phyloP scores from a whole-genome alignment of 129 eudicot species.

The Mikania micrantha region DNA sequence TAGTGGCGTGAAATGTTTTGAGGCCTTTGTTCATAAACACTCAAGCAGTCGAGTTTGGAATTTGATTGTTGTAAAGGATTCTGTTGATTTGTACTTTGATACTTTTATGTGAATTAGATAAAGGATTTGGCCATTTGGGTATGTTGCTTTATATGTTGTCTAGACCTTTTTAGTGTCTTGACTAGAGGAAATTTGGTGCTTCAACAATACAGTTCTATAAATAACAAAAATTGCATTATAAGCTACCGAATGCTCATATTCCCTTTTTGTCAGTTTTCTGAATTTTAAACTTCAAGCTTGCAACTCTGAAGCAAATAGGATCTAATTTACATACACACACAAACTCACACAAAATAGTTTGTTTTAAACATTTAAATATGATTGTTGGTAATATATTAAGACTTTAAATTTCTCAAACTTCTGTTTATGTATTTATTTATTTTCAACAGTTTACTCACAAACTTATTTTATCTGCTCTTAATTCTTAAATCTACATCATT shows the following conservation, averaged over 20 bases:
- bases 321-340: too few relatives aligned
- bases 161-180: not conserved
- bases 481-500: too few relatives aligned
- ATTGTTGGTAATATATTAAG: not conserved
- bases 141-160: constrained; percentile 24
- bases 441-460: too few relatives aligned
- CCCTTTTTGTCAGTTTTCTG: too few relatives aligned
- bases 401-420: not conserved
- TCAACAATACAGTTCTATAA: constrained; percentile 12
- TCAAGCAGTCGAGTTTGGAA: constrained; percentile 17
- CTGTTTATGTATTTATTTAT: not conserved
- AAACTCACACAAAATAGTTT: too few relatives aligned
- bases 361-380: not conserved
- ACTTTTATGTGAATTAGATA: constrained; percentile 17
- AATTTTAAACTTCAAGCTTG: too few relatives aligned
- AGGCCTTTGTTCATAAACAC: not conserved
- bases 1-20: not conserved
- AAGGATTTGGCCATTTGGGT: not conserved
- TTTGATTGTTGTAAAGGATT: constrained; percentile 7
- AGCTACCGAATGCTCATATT: not conserved
- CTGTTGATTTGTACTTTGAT: constrained; percentile 19
- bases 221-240: not conserved
- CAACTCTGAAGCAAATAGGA: too few relatives aligned
- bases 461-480: too few relatives aligned
- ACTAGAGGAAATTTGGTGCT: constrained; percentile 12